These are phyloP conservation scores for Luvunga scandens DNA, from an alignment of 345 rosid species.

Conservation along the genomic window DNA sequence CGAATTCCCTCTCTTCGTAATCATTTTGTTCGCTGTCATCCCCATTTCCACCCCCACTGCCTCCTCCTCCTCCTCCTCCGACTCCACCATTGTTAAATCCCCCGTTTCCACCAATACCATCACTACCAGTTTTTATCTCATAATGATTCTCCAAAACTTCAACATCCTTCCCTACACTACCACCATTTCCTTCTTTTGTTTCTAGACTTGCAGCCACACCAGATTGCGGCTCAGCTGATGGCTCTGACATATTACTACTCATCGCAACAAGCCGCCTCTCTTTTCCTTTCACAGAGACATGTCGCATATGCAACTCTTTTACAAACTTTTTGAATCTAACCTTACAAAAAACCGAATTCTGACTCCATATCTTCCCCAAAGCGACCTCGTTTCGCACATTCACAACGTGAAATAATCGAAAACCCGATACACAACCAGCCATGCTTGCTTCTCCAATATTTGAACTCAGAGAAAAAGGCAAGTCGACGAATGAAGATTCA, in stretches of 20 bases:
- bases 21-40: conserved; percentile 40
- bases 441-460: conserved; percentile 20
- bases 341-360: conserved; percentile 13
- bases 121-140: conserved; percentile 20
- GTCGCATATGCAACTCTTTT: conserved; percentile 12
- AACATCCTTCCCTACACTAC: conserved; percentile 20
- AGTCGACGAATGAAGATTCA: conserved; percentile 33
- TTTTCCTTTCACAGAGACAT: conserved; percentile 28
- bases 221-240: conserved; percentile 34
- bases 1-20: conserved; percentile 70
- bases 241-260: conserved; percentile 35
- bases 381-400: conserved; percentile 26
- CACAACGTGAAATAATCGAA: conserved; percentile 28
- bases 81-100: conserved; percentile 38
- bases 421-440: conserved; percentile 42
- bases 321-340: conserved; percentile 11
- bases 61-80: conserved; percentile 38
- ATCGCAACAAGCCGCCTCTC: conserved; percentile 36
- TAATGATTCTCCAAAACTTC: conserved; percentile 21
- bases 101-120: conserved; percentile 39
- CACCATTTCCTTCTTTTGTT: conserved; percentile 20
- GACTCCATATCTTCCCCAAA: conserved; percentile 24
- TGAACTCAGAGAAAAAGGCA: conserved; percentile 9
- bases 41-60: conserved; percentile 27
- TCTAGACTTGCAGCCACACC: conserved; percentile 11